phyloP scores from a whole-genome alignment of 306 rosid species.

The Fragaria iinumae region DNA sequence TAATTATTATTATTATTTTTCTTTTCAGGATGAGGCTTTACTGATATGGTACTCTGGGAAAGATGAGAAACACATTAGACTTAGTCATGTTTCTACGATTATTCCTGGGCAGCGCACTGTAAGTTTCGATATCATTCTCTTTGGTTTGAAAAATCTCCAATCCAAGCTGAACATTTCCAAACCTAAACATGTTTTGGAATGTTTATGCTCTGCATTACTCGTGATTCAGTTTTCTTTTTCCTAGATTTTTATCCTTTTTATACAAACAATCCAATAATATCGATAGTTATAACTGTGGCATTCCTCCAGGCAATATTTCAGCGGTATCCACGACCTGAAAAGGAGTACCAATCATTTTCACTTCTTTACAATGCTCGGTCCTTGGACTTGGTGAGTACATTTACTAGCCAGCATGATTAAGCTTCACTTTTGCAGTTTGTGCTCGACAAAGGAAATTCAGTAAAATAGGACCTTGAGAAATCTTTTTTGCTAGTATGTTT shows the following conservation, averaged over 20 bases:
- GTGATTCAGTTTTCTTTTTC: constrained; percentile 8
- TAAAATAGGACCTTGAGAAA: constrained; percentile 3
- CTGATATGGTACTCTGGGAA: constrained; percentile 91
- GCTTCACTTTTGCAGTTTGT: neutral
- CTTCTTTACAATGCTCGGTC: constrained; percentile 79
- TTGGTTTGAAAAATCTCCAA: constrained; percentile 14
- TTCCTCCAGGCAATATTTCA: constrained; percentile 83
- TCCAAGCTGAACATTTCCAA: constrained; percentile 17
- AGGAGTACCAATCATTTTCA: constrained; percentile 98
- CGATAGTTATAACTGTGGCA: constrained; percentile 19
- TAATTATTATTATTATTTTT: constrained; percentile 17
- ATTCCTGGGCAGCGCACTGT: constrained; percentile 98
- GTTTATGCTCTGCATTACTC: constrained; percentile 15
- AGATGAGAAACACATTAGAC: constrained; percentile 76
- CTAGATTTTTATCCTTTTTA: constrained; percentile 18
- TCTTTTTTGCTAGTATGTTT: constrained; percentile 20
- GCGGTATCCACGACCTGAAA: constrained; percentile 95
- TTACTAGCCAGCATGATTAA: neutral
- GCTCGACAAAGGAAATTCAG: neutral
- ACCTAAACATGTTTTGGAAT: constrained; percentile 12
- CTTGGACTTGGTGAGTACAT: constrained; percentile 83
- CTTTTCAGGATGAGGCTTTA: constrained; percentile 71
- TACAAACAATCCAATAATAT: constrained; percentile 24
- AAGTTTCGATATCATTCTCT: constrained; percentile 42
- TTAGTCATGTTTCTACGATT: constrained; percentile 74